These are phyloP conservation scores for Syzygium aqueum DNA, from an alignment of 345 rosid species.

Conservation along the genomic window DNA sequence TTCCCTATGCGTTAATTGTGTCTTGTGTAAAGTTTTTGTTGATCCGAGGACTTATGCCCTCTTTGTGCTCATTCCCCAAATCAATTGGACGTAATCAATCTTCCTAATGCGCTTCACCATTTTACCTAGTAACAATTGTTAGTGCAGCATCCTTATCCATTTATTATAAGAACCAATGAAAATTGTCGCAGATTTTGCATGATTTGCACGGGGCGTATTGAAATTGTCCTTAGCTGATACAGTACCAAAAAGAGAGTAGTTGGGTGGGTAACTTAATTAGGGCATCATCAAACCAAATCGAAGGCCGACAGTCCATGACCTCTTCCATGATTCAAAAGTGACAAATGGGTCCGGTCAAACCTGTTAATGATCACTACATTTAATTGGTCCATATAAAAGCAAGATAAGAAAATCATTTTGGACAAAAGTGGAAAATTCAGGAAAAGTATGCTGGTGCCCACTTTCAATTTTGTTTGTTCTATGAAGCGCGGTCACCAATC, in stretches of 20 bases:
- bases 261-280: neutral
- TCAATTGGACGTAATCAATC: neutral
- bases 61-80: neutral
- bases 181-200: neutral
- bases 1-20: neutral
- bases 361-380: neutral
- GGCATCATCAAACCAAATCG: neutral
- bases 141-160: no score
- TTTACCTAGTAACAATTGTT: neutral
- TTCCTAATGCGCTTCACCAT: neutral
- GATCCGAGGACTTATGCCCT: neutral
- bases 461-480: neutral
- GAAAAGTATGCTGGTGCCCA: neutral
- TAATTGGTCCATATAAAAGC: neutral
- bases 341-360: neutral
- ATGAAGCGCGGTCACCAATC: neutral
- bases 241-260: neutral
- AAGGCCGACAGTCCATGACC: neutral
- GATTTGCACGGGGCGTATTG: neutral
- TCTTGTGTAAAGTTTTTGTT: neutral
- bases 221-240: neutral
- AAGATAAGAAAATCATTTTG: neutral
- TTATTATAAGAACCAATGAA: neutral
- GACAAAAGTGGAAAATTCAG: neutral
- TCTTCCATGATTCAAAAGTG: neutral